Conservation (phyloP, 441 rosid species). For the Sinapis alba region DNA sequence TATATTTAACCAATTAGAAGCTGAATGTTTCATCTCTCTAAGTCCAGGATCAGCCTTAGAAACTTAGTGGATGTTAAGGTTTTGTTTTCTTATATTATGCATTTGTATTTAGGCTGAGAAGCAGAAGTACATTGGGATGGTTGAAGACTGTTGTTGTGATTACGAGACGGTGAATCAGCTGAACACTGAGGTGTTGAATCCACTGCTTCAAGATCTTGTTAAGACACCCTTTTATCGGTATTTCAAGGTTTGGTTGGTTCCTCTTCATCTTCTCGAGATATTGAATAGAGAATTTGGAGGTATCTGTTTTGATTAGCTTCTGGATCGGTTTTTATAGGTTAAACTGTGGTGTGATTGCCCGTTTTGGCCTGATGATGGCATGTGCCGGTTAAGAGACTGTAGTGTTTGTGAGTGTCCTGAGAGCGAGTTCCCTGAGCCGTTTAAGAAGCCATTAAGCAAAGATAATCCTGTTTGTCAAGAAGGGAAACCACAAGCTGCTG, state of each 20-base stretch:
- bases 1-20: background rate
- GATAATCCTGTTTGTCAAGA: constrained; percentile 84
- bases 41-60: background rate
- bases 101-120: constrained; percentile 36
- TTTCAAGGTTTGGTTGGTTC: constrained; percentile 68
- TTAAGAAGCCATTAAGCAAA: constrained; percentile 67
- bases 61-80: background rate
- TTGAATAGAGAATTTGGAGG: background rate
- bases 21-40: background rate
- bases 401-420: constrained; percentile 96
- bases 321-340: constrained; percentile 48
- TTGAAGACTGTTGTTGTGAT: constrained; percentile 92
- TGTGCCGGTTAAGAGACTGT: constrained; percentile 94
- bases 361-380: constrained; percentile 97
- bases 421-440: constrained; percentile 78
- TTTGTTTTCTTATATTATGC: background rate
- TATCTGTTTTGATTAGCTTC: background rate
- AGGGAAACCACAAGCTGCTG: constrained; percentile 87
- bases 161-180: constrained; percentile 77
- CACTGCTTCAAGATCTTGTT: constrained; percentile 76
- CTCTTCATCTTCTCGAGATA: background rate
- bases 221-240: constrained; percentile 80
- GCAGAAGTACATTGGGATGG: constrained; percentile 66
- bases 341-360: constrained; percentile 97
- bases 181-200: constrained; percentile 72